A percentile compares a stretch with the other conserved stretches of the same genome.
phyloP scores from a whole-genome alignment of 208 protist genomes.

The Acanthamoeba lenticulata region DNA sequence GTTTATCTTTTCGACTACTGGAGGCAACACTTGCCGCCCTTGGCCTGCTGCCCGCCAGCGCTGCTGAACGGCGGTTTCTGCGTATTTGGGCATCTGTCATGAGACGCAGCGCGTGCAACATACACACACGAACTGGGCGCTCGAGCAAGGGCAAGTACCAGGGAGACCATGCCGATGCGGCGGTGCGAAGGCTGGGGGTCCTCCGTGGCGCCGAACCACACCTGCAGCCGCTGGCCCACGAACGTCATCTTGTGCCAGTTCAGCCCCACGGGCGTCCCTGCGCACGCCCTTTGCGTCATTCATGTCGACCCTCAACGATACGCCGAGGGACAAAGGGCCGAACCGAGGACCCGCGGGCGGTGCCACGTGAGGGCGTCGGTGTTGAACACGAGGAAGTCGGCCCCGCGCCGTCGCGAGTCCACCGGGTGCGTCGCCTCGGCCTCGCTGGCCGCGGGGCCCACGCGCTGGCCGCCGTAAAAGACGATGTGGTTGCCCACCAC shows the following conservation, averaged over 20 bases:
- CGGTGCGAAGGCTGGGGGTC: neutral
- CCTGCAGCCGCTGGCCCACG: neutral
- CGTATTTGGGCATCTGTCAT: no score
- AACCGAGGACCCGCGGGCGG: neutral
- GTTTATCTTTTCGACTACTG: no score
- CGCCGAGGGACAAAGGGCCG: neutral
- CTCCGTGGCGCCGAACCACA: slow-evolving; percentile 2
- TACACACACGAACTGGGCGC: no score
- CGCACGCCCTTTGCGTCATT: neutral
- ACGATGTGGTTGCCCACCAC: slow-evolving; percentile 32
- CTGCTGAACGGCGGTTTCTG: no score
- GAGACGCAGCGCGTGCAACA: no score
- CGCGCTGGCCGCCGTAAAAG: neutral
- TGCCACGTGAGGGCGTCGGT: neutral
- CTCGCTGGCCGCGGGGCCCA: neutral
- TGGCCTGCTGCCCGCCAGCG: no score
- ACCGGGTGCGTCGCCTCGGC: neutral
- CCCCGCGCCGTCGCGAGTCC: neutral
- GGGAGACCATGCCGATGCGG: neutral
- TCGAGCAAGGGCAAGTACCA: no score
- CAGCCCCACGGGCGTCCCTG: neutral
- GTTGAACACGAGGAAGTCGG: neutral
- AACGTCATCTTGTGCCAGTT: slow-evolving; percentile 40
- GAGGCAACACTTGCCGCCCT: no score
- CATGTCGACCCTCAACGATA: neutral